Evolutionary conservation across 257 asterid genomes (phyloP).

Genomic region (Echites panduratus): DNA sequence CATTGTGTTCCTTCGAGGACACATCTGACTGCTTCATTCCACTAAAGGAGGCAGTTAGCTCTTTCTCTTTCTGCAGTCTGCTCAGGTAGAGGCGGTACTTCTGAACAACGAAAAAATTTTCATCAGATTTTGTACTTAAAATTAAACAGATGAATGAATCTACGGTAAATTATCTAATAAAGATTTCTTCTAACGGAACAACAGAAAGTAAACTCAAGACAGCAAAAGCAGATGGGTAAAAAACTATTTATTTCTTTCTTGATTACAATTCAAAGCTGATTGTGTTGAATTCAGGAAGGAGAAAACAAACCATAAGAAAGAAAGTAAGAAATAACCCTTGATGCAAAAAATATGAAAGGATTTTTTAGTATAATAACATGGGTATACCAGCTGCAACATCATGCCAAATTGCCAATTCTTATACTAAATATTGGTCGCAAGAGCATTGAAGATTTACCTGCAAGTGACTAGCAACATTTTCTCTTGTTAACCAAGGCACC

Average conservation of each 20-base stretch:
- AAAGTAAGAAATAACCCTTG: not conserved
- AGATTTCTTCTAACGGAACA: not conserved
- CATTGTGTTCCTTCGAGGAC: constrained; percentile 33
- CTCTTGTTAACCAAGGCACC: constrained; percentile 82
- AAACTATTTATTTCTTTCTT: not conserved
- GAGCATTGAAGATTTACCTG: constrained; percentile 44
- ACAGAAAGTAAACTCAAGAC: not conserved
- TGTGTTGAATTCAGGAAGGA: not conserved
- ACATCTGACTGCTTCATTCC: constrained; percentile 38
- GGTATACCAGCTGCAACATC: not conserved
- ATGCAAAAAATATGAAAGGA: not conserved
- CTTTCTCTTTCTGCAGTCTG: constrained; percentile 67
- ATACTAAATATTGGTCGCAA: not conserved
- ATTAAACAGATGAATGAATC: no score
- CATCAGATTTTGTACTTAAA: not conserved
- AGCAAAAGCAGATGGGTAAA: not conserved
- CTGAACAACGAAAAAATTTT: constrained; percentile 33
- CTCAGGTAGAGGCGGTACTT: constrained; percentile 84
- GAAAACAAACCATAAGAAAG: not conserved
- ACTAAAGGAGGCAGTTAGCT: constrained; percentile 33
- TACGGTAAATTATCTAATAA: not conserved
- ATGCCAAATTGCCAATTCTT: not conserved
- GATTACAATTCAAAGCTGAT: not conserved
- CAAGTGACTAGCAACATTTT: constrained; percentile 88
- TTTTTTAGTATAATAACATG: not conserved